Evolutionary conservation across 257 asterid species (phyloP), one percentile per base, ranked within the genome.

Genomic region (Salvia splendens): DNA sequence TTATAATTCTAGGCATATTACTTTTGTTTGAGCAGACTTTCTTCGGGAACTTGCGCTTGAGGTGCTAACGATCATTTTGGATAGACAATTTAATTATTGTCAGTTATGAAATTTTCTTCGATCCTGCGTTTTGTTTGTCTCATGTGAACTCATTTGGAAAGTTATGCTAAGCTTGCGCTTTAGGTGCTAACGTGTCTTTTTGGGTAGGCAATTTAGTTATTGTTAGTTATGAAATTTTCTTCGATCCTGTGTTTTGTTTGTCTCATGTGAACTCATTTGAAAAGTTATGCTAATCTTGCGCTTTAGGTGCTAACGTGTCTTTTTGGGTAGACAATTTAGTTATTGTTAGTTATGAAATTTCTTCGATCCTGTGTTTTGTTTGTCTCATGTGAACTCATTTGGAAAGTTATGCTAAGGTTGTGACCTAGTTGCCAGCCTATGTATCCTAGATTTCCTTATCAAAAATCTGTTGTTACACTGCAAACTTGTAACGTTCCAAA

Each of bases 401-500:
- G 28, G 24, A 42, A 17, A 17, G 20, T 17, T 17, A 17, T 17
- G 20, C 20, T 17, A 17, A 17, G 43, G 58, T 67, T 62, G 32
- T 8, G 35, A 45, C 62, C 53, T 15, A 12, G 57, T 30, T 64
- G 71, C 28, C 63, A 28, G 54, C 14, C 65, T 54, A 50, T 69
- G 24, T 59, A 11, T 59, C 67, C 24, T 24, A 71, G 60, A 66
- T 16, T 28, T 24, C 30, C 30, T 24, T 24, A 24, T 24, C 51
- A 48, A 35, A 68, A 51, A 65, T 38, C 45, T 61, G 33, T 54
- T 59, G 36, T 56, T 60, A 24, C 52, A 48, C 49, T 66, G 49
- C 30, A 20, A 50, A 47, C 67, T 51, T 47, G 40, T 68, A 41
- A 53, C 47, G 48, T 55, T 52, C 58, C 70, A 58, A 60, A 12